Percentiles rank a stretch among this genome's conserved stretches.
These are phyloP conservation scores for Zymoseptoria brevis DNA, from an alignment of 2,329 filamentous ascomycete species.

Conservation along the genomic window DNA sequence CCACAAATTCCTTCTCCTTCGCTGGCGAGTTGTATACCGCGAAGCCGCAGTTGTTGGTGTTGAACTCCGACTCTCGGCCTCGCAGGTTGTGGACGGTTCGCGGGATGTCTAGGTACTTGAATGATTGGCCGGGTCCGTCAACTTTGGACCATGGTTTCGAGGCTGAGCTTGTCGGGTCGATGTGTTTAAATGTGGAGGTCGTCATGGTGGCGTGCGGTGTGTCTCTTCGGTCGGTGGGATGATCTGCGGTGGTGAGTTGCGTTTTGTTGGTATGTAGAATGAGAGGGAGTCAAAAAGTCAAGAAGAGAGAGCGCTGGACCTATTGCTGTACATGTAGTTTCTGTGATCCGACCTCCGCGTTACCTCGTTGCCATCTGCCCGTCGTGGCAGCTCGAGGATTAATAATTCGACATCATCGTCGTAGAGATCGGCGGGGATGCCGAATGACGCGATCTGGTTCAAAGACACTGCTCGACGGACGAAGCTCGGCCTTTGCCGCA, in stretches of 20 bases:
- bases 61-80: constrained; percentile 42
- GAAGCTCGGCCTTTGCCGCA: neutral
- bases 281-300: neutral
- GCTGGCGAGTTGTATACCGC: constrained; percentile 46
- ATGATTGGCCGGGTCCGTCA: constrained; percentile 50
- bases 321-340: neutral
- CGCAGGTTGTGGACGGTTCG: constrained; percentile 49
- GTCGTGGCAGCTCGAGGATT: neutral
- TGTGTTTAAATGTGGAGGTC: constrained; percentile 52
- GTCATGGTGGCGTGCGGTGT: constrained; percentile 42
- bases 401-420: neutral
- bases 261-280: neutral
- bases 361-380: neutral
- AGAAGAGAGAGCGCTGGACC: neutral
- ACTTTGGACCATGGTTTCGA: constrained; percentile 57
- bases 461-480: neutral
- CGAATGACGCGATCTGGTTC: neutral
- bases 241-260: neutral
- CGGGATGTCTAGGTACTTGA: constrained; percentile 37
- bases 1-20: constrained; percentile 46
- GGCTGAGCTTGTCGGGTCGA: constrained; percentile 44
- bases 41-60: constrained; percentile 52
- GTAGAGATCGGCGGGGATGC: neutral
- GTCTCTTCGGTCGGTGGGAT: neutral
- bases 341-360: neutral